Evolutionary conservation across 2,329 filamentous ascomycete species (phyloP).

Genomic region (Neonectria hederae): DNA sequence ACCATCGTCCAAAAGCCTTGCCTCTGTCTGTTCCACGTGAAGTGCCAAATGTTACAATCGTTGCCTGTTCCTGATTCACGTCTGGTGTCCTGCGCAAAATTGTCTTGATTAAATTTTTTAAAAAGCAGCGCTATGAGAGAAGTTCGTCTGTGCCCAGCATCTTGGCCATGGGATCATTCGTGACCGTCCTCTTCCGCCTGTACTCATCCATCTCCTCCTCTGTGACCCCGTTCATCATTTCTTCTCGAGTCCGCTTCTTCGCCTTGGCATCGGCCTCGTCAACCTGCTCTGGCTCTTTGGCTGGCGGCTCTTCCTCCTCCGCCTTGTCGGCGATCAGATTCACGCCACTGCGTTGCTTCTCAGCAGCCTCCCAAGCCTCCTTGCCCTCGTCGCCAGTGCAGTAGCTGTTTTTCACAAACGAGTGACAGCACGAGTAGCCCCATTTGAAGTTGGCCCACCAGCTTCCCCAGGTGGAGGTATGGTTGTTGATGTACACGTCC

Average conservation of each 20-base stretch:
- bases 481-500: constrained; percentile 88
- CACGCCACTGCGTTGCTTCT: constrained; percentile 64
- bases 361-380: constrained; percentile 79
- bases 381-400: constrained; percentile 94
- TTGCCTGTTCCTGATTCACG: not conserved
- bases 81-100: not conserved
- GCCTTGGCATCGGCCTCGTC: constrained; percentile 46
- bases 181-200: constrained; percentile 75
- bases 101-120: not conserved
- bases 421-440: constrained; percentile 97
- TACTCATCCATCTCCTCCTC: constrained; percentile 91
- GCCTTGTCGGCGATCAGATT: constrained; percentile 49
- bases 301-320: constrained; percentile 40
- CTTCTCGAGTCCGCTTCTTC: constrained; percentile 80
- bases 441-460: constrained; percentile 97
- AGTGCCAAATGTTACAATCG: not conserved
- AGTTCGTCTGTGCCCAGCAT: constrained; percentile 77
- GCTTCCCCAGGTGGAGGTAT: constrained; percentile 92
- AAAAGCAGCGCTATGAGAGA: constrained; percentile 34
- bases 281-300: constrained; percentile 42
- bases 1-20: constrained; percentile 16
- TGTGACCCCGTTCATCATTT: constrained; percentile 80
- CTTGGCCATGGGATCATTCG: constrained; percentile 88
- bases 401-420: constrained; percentile 93
- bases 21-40: constrained; percentile 30